Conservation (phyloP, 1,284 basidiomycete genomes). For the Tremellales sp. region DNA sequence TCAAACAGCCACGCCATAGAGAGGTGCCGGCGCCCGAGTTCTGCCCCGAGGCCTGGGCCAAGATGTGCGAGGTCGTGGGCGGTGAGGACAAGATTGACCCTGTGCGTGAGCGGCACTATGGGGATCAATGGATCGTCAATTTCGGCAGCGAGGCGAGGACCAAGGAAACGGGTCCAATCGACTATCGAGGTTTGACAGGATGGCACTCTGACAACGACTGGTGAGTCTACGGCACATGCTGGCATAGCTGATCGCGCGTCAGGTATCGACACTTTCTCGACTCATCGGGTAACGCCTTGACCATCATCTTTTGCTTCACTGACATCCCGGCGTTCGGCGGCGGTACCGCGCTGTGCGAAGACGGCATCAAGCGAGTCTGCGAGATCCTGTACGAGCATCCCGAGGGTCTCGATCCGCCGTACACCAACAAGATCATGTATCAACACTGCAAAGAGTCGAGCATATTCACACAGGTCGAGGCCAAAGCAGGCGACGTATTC, state of each 20-base stretch:
- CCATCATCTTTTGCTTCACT: constrained; percentile 32
- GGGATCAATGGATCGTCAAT: constrained; percentile 38
- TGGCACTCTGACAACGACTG: constrained; percentile 39
- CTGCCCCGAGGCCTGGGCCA: constrained; percentile 28
- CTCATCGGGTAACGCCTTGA: constrained; percentile 28
- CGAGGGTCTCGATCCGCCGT: constrained; percentile 30
- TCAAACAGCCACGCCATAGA: constrained; percentile 31
- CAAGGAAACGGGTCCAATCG: constrained; percentile 1
- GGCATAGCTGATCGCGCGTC: too few relatives aligned
- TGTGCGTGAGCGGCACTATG: constrained; percentile 26
- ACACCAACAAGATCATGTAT: constrained; percentile 8
- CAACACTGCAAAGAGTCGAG: constrained; percentile 11
- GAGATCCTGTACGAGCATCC: constrained; percentile 24
- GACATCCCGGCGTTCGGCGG: constrained; percentile 24
- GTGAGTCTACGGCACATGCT: too few relatives aligned
- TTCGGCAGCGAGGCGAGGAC: constrained; percentile 20
- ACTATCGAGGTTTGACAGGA: constrained; percentile 9
- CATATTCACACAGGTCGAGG: constrained; percentile 14
- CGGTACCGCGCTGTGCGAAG: constrained; percentile 25
- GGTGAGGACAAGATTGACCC: constrained; percentile 31
- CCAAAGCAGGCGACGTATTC: constrained; percentile 27
- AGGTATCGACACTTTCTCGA: constrained; percentile 37
- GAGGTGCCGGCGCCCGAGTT: constrained; percentile 25
- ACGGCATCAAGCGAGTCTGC: constrained; percentile 24
- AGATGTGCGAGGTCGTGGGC: constrained; percentile 33